These are phyloP conservation scores for Selaginella tamariscina DNA, from an alignment of 75 land plant genomes.

Conservation along the genomic window DNA sequence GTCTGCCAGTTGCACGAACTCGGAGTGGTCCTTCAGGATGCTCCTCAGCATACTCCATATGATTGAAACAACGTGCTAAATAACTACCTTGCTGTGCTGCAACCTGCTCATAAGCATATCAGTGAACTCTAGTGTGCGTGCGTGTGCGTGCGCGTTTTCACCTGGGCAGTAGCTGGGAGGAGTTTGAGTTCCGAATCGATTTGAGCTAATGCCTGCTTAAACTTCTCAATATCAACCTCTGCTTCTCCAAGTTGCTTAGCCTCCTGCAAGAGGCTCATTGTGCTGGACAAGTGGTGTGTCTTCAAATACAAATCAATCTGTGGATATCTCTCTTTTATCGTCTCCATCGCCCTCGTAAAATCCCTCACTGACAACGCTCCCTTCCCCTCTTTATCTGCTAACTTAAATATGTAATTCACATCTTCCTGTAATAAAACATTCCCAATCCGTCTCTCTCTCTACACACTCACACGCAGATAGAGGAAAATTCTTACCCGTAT, in stretches of 20 bases:
- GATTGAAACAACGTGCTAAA: conserved; percentile 19
- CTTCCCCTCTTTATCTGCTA: conserved; percentile 17
- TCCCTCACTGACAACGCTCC: conserved; percentile 9
- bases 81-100: conserved; percentile 23
- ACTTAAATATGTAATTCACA: conserved; percentile 15
- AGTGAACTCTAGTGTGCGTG: not conserved
- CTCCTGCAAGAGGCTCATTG: conserved; percentile 12
- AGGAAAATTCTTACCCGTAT: not conserved
- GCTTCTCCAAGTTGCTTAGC: conserved; percentile 7
- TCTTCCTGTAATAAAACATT: conserved; percentile 16
- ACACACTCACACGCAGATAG: not conserved
- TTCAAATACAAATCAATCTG: conserved; percentile 24
- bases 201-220: conserved; percentile 17
- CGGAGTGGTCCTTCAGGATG: conserved; percentile 22
- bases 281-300: conserved; percentile 15
- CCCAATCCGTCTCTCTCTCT: not conserved
- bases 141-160: not conserved
- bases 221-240: conserved; percentile 17
- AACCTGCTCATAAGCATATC: conserved; percentile 4
- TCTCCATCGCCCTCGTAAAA: conserved; percentile 20
- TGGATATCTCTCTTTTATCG: conserved; percentile 21
- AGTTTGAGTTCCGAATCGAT: conserved; percentile 22
- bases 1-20: conserved; percentile 19
- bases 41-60: conserved; percentile 6
- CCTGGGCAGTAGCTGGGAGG: conserved; percentile 24